A percentile compares a stretch with the other conserved stretches of the same genome.
These are phyloP conservation scores for Nakazawaea siamensis DNA, from an alignment of 805 yeast genomes.

Conservation along the genomic window DNA sequence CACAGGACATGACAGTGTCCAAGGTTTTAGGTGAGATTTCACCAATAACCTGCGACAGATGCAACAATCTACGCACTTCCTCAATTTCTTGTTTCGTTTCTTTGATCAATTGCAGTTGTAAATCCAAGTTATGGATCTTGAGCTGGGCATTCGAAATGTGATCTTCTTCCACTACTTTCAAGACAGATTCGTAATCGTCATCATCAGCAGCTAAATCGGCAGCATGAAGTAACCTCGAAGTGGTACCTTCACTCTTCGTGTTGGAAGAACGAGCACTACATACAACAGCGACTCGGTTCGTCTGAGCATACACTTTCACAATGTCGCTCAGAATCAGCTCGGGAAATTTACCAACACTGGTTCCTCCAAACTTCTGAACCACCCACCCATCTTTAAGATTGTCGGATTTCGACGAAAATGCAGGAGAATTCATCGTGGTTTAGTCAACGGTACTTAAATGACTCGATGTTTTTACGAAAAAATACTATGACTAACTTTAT, in stretches of 20 bases:
- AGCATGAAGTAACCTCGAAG: constrained; percentile 76
- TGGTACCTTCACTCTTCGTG: constrained; percentile 92
- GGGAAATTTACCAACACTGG: constrained; percentile 93
- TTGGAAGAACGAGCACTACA: constrained; percentile 92
- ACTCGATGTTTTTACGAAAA: neutral
- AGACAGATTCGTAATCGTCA: constrained; percentile 46
- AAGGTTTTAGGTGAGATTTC: constrained; percentile 84
- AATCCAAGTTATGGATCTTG: constrained; percentile 33
- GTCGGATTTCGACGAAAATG: constrained; percentile 8
- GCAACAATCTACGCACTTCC: constrained; percentile 58
- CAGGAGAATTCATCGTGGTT: constrained; percentile 5
- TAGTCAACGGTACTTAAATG: neutral
- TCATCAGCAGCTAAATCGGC: constrained; percentile 70
- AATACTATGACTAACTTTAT: neutral
- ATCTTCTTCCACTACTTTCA: constrained; percentile 67
- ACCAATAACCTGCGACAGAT: constrained; percentile 87
- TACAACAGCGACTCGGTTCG: constrained; percentile 78
- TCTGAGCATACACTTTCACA: constrained; percentile 54
- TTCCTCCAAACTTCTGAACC: constrained; percentile 95
- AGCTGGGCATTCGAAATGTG: constrained; percentile 67
- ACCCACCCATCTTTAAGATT: constrained; percentile 41
- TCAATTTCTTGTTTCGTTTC: constrained; percentile 62
- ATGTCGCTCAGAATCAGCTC: constrained; percentile 78
- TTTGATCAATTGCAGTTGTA: constrained; percentile 45
- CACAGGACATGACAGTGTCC: constrained; percentile 86